A percentile compares a stretch with the other conserved stretches of the same genome.
phyloP scores from a whole-genome alignment of 768 basidiomycete genomes.

The Leccinellum albellum region DNA sequence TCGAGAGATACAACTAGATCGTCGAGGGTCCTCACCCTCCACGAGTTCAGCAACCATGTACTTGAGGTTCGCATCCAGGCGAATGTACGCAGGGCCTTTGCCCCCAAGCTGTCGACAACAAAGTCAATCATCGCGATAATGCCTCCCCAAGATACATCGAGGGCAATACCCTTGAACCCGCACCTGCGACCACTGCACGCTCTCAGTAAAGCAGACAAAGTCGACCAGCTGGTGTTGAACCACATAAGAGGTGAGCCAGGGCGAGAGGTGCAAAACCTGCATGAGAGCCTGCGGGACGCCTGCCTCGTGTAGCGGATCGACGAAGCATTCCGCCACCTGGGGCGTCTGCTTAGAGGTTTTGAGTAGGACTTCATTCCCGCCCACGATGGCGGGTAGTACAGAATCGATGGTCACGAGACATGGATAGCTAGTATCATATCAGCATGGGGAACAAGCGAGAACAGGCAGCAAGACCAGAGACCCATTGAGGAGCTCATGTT shows the following conservation, averaged over 20 bases:
- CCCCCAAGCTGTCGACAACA: slow-evolving; percentile 73
- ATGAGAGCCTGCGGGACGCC: slow-evolving; percentile 77
- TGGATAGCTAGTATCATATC: slow-evolving; percentile 60
- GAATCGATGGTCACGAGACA: slow-evolving; percentile 90
- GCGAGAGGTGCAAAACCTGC: slow-evolving; percentile 75
- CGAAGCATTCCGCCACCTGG: slow-evolving; percentile 77
- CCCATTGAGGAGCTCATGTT: slow-evolving; percentile 67
- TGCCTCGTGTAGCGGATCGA: slow-evolving; percentile 61
- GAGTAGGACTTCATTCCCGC: slow-evolving; percentile 86
- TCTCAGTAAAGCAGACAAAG: slow-evolving; percentile 92
- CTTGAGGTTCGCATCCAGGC: slow-evolving; percentile 77
- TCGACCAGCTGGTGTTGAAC: too few species aligned
- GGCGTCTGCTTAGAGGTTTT: slow-evolving; percentile 98
- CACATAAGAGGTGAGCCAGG: slow-evolving; percentile 56
- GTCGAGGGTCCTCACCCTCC: slow-evolving; percentile 57
- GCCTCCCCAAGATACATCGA: slow-evolving; percentile 56
- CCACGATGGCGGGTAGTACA: slow-evolving; percentile 84
- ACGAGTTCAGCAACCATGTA: slow-evolving; percentile 85
- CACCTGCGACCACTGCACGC: slow-evolving; percentile 58
- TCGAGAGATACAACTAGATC: background rate
- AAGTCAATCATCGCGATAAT: slow-evolving; percentile 4
- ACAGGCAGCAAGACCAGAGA: slow-evolving; percentile 7
- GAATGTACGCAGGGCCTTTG: slow-evolving; percentile 95
- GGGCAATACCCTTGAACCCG: slow-evolving; percentile 82
- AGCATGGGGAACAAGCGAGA: too few species aligned